Conservation (phyloP, 2,329 filamentous ascomycete species). For the Fusarium sp. region DNA sequence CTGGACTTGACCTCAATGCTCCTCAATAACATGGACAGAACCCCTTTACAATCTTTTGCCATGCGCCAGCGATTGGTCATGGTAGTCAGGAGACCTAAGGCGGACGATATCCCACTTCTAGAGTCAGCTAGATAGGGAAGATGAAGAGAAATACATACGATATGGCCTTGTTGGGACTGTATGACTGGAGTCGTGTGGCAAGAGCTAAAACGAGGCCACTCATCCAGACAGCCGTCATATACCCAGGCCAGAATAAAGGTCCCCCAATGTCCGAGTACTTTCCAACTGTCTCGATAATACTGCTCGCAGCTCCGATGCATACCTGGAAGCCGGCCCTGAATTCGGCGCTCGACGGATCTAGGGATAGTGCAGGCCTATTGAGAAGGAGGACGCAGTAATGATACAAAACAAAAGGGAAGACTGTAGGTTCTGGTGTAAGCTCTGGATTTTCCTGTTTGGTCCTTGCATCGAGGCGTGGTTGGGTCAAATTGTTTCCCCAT, state of each 20-base stretch:
- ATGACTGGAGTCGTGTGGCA: slow-evolving; percentile 47
- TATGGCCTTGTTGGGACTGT: slow-evolving; percentile 36
- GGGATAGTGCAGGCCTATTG: slow-evolving; percentile 50
- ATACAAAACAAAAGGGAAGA: slow-evolving; percentile 48
- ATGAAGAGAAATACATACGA: slow-evolving; percentile 4
- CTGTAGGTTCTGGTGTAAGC: slow-evolving; percentile 4
- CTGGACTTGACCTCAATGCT: not conserved
- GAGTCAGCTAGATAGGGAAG: not conserved
- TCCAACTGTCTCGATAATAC: slow-evolving; percentile 43
- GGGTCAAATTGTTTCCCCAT: not conserved
- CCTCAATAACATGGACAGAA: not conserved
- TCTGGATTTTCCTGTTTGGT: not conserved
- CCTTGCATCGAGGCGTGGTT: not conserved
- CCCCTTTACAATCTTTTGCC: not conserved
- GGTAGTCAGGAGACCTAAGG: not conserved
- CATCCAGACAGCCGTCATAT: slow-evolving; percentile 52
- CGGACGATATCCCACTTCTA: not conserved
- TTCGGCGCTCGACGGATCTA: slow-evolving; percentile 39
- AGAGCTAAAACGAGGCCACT: slow-evolving; percentile 52
- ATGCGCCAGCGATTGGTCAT: not conserved
- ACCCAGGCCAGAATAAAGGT: slow-evolving; percentile 49
- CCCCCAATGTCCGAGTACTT: slow-evolving; percentile 9
- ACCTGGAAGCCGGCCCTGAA: slow-evolving; percentile 49
- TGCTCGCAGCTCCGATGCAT: slow-evolving; percentile 44
- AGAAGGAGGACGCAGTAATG: slow-evolving; percentile 49